Conservation (phyloP, 106 monocot genomes). For the Dendrobium chrysotoxum region DNA sequence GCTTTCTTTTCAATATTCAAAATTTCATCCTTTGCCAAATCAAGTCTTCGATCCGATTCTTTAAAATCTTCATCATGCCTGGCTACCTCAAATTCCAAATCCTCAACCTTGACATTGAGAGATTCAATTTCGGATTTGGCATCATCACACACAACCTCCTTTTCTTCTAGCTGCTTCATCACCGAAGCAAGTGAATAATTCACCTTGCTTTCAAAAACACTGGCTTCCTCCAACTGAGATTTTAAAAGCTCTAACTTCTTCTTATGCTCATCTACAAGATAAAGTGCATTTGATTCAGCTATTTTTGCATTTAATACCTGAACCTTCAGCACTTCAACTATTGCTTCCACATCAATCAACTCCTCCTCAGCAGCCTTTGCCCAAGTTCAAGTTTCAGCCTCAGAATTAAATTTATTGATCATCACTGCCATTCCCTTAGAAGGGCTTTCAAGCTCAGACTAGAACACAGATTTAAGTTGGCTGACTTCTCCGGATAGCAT, state of each 20-base stretch:
- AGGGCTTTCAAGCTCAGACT: conserved; percentile 12
- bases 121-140: conserved; percentile 21
- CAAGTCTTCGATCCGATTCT: conserved; percentile 21
- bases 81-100: conserved; percentile 38
- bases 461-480: conserved; percentile 44
- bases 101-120: conserved; percentile 28
- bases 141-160: conserved; percentile 13
- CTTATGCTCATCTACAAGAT: conserved; percentile 38
- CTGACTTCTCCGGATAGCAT: conserved; percentile 39
- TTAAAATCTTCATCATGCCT: conserved; percentile 22
- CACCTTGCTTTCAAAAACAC: conserved; percentile 21
- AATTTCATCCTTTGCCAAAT: conserved; percentile 25
- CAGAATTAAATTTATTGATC: conserved; percentile 28
- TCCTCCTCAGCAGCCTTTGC: conserved; percentile 30
- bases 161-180: conserved; percentile 29
- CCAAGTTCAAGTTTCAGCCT: conserved; percentile 35
- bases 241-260: conserved; percentile 28
- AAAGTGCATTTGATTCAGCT: conserved; percentile 22
- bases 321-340: conserved; percentile 27
- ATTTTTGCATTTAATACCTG: conserved; percentile 32
- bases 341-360: conserved; percentile 19
- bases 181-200: conserved; percentile 11
- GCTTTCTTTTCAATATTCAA: conserved; percentile 18
- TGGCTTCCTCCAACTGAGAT: conserved; percentile 22
- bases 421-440: conserved; percentile 28